These are phyloP conservation scores for Stellera chamaejasme DNA, from an alignment of 345 rosid species.

Conservation along the genomic window DNA sequence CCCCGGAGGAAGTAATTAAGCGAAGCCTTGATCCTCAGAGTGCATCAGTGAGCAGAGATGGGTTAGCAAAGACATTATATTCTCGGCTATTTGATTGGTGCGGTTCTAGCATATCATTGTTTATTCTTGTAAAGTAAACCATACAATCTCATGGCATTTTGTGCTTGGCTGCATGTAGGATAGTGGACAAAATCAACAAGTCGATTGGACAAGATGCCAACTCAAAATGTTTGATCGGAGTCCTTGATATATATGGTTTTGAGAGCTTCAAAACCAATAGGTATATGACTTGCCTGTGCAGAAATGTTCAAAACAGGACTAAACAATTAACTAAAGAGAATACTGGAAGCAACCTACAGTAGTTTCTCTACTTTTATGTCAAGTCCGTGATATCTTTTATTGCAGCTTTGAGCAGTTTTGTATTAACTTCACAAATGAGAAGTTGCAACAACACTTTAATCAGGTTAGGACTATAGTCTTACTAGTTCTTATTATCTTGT, in stretches of 20 bases:
- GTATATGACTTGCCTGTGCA: constrained; percentile 19
- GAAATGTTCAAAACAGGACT: constrained; percentile 8
- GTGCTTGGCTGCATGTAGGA: constrained; percentile 34
- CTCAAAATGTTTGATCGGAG: constrained; percentile 82
- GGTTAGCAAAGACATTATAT: constrained; percentile 87
- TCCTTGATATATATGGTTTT: constrained; percentile 88
- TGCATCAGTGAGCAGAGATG: constrained; percentile 73
- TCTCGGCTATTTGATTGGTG: constrained; percentile 92
- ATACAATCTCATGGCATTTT: not conserved
- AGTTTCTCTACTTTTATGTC: not conserved
- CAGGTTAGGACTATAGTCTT: constrained; percentile 42
- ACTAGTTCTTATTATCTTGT: constrained; percentile 1
- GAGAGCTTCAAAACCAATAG: constrained; percentile 93
- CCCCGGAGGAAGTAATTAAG: constrained; percentile 95
- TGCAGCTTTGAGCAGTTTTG: constrained; percentile 96
- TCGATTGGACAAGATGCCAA: constrained; percentile 87
- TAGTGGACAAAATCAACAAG: constrained; percentile 77
- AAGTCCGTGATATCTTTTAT: constrained; percentile 11
- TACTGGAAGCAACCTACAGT: constrained; percentile 47
- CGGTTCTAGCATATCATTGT: constrained; percentile 1
- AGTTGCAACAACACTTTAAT: constrained; percentile 95
- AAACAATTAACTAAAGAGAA: constrained; percentile 21
- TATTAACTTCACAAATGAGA: constrained; percentile 92
- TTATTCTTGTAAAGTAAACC: no score
- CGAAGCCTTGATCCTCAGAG: constrained; percentile 89